Evolutionary conservation across 2,329 filamentous ascomycete genomes (phyloP).

Genomic region (Fusarium coicis): DNA sequence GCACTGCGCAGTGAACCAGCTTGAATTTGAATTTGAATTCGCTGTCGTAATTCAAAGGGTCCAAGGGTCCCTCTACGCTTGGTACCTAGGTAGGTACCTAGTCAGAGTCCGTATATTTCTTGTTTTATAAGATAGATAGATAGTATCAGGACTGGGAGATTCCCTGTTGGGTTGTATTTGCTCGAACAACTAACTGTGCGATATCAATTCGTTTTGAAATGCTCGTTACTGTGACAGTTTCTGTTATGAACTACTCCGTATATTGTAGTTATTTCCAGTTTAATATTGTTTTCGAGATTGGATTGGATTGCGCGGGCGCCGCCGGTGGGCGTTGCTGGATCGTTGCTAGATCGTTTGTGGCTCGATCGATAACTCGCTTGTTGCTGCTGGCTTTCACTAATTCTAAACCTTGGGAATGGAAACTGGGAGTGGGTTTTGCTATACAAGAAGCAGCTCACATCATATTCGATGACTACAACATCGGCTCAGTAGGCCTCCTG

Average conservation of each 20-base stretch:
- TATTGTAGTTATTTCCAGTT: background rate
- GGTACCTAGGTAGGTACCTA: too few species aligned
- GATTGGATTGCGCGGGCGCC: constrained; percentile 34
- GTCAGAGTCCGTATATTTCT: constrained; percentile 4
- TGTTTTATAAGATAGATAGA: background rate
- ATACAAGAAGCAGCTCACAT: constrained; percentile 2
- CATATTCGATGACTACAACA: constrained; percentile 6
- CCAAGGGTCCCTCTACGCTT: constrained; percentile 26
- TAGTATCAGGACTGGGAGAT: constrained; percentile 1
- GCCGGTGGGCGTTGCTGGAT: constrained; percentile 36
- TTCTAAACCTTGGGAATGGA: constrained; percentile 13
- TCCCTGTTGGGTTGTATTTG: constrained; percentile 2
- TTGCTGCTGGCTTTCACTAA: constrained; percentile 22
- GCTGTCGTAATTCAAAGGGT: constrained; percentile 31
- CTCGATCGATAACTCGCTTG: constrained; percentile 33
- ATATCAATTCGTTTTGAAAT: background rate
- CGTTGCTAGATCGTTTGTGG: constrained; percentile 39
- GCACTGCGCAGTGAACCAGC: background rate
- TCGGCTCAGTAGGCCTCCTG: constrained; percentile 18
- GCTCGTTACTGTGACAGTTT: background rate
- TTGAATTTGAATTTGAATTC: background rate
- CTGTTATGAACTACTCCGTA: background rate
- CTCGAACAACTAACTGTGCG: background rate
- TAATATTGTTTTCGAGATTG: constrained; percentile 27
- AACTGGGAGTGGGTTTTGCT: background rate